Base-by-base conservation (phyloP, 331 rosid species). In the Rosa hybrid region DNA sequence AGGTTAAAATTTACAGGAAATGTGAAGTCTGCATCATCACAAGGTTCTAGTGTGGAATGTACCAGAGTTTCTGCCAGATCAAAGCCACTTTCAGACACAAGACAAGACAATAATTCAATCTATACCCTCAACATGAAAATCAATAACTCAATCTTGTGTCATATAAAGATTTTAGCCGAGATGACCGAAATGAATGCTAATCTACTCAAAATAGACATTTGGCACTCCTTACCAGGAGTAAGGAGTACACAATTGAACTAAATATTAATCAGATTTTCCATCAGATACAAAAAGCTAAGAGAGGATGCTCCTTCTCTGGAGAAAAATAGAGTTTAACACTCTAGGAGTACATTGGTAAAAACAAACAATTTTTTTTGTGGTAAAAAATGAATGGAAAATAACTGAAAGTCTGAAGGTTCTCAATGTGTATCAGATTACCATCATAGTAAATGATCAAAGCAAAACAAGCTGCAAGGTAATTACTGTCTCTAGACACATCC, bases 1-100 rank as follows among this genome's bases (percentile, higher is more conserved):
- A 79, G 84, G 76, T 96, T 92, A 86, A 96, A 91, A 89, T 90
- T 89, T 78, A 96, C 98, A 5, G 97, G 91, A 80, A 96, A 96
- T 42, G 98, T 88, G 87, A 96, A 96, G 86, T 96, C 97, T 59
- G 93, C 92, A 74, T 93, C 97, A n/a, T 84, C 92, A 84, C 99
- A 96, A 79, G 94, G 98, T 70, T 96, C 99, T 14, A 96, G 89
- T 34, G 92, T 77, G 74, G 99, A 96, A 83, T 96, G 99, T 86
- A 96, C 99, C 94, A 96, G 82, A 75, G 99, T 96, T 89, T 96
- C 99, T 96, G 98, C 90, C 78, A 69, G 80, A 77, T 75, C 54
- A 82, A 86, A 69, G 39, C 27, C 71, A 68, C 64, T 82, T 44
- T 81, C 51, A 84, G 80, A 77, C 48, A 44, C 73, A 70, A 76